Evolutionary conservation across 768 basidiomycete genomes (phyloP).

Genomic region (Naganishia friedmannii): DNA sequence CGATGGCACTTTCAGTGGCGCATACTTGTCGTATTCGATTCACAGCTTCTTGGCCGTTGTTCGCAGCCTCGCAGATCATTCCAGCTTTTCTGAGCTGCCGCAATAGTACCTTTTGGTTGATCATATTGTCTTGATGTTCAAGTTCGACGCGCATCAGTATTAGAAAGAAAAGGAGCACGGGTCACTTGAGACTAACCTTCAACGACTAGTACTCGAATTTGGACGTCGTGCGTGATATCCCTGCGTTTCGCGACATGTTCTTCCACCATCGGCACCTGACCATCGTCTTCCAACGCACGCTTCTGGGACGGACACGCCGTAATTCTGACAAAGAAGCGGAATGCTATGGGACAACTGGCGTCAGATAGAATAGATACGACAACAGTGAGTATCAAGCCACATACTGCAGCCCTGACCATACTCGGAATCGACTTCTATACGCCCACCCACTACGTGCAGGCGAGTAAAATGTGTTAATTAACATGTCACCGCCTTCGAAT

Average conservation of each 20-base stretch:
- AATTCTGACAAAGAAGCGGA: conserved; percentile 53
- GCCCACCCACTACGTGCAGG: conserved; percentile 47
- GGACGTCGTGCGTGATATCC: conserved; percentile 4
- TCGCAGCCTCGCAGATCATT: conserved; percentile 43
- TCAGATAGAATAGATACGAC: not conserved
- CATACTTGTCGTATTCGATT: conserved; percentile 41
- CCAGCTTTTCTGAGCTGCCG: conserved; percentile 47
- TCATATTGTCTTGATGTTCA: conserved; percentile 44
- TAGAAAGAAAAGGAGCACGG: no score
- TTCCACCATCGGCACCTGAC: not conserved
- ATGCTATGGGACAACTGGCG: conserved; percentile 34
- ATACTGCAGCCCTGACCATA: conserved; percentile 49
- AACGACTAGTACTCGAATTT: conserved; percentile 26
- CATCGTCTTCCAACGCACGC: conserved; percentile 16
- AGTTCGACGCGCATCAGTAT: not conserved
- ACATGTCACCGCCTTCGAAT: not conserved
- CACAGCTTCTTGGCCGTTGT: conserved; percentile 46
- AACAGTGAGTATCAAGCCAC: not conserved
- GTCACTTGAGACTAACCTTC: conserved; percentile 22
- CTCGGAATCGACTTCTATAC: conserved; percentile 52
- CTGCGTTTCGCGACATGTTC: conserved; percentile 19
- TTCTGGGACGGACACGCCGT: conserved; percentile 17
- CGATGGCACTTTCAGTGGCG: conserved; percentile 9
- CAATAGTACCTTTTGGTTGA: conserved; percentile 48
- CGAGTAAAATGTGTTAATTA: not conserved